These are phyloP conservation scores for Dipsacomyces acuminosporus DNA, from an alignment of 371 early-diverging fungal genomes.

Conservation along the genomic window DNA sequence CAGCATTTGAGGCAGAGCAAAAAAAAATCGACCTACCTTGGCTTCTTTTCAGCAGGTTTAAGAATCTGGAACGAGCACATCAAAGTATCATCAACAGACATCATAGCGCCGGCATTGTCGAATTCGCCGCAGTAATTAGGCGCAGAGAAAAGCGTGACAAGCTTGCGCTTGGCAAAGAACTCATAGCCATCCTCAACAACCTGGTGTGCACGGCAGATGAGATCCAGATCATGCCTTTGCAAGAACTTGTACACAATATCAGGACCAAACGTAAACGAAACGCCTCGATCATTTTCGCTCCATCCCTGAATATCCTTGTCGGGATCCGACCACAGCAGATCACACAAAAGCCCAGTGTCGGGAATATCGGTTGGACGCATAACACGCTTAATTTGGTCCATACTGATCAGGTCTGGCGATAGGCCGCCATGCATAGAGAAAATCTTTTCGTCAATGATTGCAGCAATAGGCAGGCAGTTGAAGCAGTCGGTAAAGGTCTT, in stretches of 20 bases:
- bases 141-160: conserved; percentile 96
- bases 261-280: conserved; percentile 93
- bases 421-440: conserved; percentile 99
- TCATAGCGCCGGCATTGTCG: conserved; percentile 93
- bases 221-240: conserved; percentile 83
- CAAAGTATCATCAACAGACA: conserved; percentile 90
- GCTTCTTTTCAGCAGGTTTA: conserved; percentile 47
- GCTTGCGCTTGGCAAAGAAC: conserved; percentile 90
- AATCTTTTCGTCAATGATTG: conserved; percentile 94
- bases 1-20: too few relatives aligned
- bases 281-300: conserved; percentile 99
- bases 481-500: conserved; percentile 97
- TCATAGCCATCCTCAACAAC: conserved; percentile 99
- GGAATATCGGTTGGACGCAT: conserved; percentile 96
- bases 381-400: conserved; percentile 94
- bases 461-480: conserved; percentile 97
- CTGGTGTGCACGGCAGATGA: conserved; percentile 96
- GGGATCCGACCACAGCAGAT: conserved; percentile 91
- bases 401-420: conserved; percentile 77
- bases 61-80: conserved; percentile 82
- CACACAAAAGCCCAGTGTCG: conserved; percentile 85
- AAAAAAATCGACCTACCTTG: too few relatives aligned
- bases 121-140: conserved; percentile 99
- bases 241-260: conserved; percentile 86
- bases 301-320: conserved; percentile 74